A percentile compares a stretch with the other conserved stretches of the same genome.
phyloP scores from a whole-genome alignment of 768 basidiomycete species.

The Termitomyces sp. region DNA sequence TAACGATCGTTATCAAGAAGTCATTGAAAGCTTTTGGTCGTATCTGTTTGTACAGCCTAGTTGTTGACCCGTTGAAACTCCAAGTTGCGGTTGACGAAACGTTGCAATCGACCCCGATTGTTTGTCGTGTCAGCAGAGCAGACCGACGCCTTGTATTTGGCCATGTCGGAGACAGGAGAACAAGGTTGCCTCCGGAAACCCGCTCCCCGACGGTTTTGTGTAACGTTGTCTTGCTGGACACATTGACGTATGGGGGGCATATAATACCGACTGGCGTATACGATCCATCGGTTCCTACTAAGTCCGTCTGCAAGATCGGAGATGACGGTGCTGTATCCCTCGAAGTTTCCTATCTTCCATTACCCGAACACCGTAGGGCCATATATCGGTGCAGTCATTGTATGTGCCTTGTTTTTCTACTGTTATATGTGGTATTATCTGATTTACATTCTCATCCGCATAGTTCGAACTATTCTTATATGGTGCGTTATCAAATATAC shows the following conservation, averaged over 20 bases:
- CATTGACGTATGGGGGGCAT: neutral
- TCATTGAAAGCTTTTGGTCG: neutral
- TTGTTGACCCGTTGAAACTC: conserved; percentile 6
- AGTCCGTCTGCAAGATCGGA: neutral
- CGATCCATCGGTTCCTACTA: neutral
- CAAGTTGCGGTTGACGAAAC: neutral
- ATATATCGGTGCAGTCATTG: conserved; percentile 11
- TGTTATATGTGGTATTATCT: neutral
- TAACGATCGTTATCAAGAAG: conserved; percentile 1
- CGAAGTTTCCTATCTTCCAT: conserved; percentile 3
- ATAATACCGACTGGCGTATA: neutral
- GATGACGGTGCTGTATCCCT: conserved; percentile 11
- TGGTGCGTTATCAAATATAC: conserved; percentile 4
- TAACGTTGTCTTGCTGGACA: neutral
- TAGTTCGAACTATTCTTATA: conserved; percentile 21
- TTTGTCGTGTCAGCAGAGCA: neutral
- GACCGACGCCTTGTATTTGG: conserved; percentile 2
- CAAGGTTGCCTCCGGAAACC: conserved; percentile 4
- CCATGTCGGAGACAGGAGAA: neutral
- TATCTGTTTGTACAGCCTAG: conserved; percentile 4
- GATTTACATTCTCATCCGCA: neutral
- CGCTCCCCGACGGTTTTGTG: neutral
- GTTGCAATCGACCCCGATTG: neutral
- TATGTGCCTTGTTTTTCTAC: neutral
- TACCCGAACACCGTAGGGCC: conserved; percentile 8